A percentile compares a stretch with the other conserved stretches of the same genome.
Conservation (phyloP, 2,329 filamentous ascomycete genomes). For the Trichoderma koningiopsis region DNA sequence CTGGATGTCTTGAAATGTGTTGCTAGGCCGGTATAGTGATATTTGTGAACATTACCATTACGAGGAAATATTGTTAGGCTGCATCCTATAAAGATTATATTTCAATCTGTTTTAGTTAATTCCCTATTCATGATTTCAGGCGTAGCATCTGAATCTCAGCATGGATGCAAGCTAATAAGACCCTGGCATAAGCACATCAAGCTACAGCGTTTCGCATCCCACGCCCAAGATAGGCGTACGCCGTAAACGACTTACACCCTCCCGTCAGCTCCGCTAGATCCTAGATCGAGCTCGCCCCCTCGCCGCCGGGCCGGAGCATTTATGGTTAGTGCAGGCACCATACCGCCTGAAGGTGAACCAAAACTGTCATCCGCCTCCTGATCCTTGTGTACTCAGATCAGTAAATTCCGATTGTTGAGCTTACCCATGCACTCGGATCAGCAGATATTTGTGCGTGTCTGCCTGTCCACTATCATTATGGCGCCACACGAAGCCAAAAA, state of each 20-base stretch:
- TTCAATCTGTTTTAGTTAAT: background rate
- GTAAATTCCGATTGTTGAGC: background rate
- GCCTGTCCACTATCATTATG: background rate
- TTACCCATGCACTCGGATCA: background rate
- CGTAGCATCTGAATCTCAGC: background rate
- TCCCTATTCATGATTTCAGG: background rate
- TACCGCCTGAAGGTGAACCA: background rate
- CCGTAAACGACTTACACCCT: background rate
- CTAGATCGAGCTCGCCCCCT: background rate
- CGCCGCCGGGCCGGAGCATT: constrained; percentile 1
- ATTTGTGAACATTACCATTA: too few relatives aligned
- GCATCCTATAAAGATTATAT: background rate
- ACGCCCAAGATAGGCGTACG: background rate
- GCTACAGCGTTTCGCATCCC: background rate
- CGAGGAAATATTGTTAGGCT: background rate
- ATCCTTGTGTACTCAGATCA: background rate
- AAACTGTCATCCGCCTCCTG: background rate
- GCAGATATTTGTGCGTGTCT: background rate
- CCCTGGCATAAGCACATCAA: background rate
- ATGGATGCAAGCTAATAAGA: background rate
- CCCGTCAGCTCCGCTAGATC: background rate
- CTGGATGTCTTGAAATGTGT: background rate
- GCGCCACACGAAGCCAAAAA: background rate
- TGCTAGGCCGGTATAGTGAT: background rate
- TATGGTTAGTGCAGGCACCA: background rate